Conservation (phyloP, 2,329 filamentous ascomycete genomes). For the Scedosporium minutisporum region DNA sequence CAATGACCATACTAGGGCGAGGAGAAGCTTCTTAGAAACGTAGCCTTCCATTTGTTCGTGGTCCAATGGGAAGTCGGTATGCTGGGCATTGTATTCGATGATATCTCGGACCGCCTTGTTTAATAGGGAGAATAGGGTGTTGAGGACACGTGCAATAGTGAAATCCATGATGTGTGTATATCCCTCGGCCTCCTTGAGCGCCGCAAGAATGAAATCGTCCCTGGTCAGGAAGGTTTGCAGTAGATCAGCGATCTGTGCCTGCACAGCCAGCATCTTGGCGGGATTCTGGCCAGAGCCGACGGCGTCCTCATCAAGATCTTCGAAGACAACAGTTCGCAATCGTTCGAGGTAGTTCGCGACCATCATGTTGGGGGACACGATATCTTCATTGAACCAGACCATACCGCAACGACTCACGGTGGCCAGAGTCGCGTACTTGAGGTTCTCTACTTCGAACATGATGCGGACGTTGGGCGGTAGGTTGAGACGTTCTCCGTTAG, state of each 20-base stretch:
- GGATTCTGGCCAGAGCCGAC: conserved; percentile 66
- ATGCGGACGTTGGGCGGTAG: conserved; percentile 91
- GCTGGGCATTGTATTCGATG: conserved; percentile 91
- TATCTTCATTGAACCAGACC: conserved; percentile 99
- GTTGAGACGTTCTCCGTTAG: conserved; percentile 95
- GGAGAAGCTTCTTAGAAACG: conserved; percentile 84
- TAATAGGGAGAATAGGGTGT: conserved; percentile 86
- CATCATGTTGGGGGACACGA: conserved; percentile 87
- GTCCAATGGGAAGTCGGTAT: conserved; percentile 87
- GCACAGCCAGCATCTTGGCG: conserved; percentile 68
- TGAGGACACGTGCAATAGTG: conserved; percentile 80
- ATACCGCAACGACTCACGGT: conserved; percentile 99
- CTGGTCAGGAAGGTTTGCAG: conserved; percentile 65
- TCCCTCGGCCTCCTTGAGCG: conserved; percentile 62
- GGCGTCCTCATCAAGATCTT: conserved; percentile 90
- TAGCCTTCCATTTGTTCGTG: conserved; percentile 83
- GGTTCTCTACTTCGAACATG: conserved; percentile 98
- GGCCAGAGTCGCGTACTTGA: conserved; percentile 94
- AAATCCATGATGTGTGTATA: conserved; percentile 99
- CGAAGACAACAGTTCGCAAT: conserved; percentile 74
- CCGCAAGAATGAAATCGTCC: conserved; percentile 72
- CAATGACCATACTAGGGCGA: conserved; percentile 90
- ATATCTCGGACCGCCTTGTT: conserved; percentile 90
- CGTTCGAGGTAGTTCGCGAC: conserved; percentile 82
- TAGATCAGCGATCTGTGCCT: conserved; percentile 70